Evolutionary conservation across 495 filamentous ascomycete species (phyloP).

Genomic region (Lasiosphaeria hispida): DNA sequence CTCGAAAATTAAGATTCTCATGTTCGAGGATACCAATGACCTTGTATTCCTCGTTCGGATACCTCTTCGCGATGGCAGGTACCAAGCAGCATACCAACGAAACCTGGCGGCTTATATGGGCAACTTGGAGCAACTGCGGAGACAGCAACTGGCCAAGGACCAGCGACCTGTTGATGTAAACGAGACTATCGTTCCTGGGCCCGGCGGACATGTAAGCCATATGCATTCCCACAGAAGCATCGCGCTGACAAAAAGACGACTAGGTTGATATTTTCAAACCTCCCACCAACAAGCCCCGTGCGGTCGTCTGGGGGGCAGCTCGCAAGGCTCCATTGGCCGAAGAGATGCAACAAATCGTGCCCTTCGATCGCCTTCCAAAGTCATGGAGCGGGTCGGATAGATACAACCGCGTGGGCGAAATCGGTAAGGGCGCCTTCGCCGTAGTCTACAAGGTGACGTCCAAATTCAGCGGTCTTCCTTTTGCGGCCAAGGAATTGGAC

Average conservation of each 20-base stretch:
- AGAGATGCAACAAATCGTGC: neutral
- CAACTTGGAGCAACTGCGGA: neutral
- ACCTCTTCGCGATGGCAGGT: slow-evolving; percentile 61
- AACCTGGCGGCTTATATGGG: slow-evolving; percentile 58
- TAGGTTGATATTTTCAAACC: slow-evolving; percentile 35
- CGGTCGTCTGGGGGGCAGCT: slow-evolving; percentile 2
- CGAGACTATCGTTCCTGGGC: slow-evolving; percentile 45
- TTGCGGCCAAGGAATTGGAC: slow-evolving; percentile 88
- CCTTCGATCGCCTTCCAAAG: slow-evolving; percentile 30
- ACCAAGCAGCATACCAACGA: slow-evolving; percentile 54
- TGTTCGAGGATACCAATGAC: slow-evolving; percentile 44
- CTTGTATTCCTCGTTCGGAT: slow-evolving; percentile 84
- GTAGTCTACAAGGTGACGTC: slow-evolving; percentile 82
- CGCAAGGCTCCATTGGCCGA: slow-evolving; percentile 5
- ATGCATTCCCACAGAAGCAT: neutral
- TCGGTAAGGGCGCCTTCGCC: slow-evolving; percentile 93
- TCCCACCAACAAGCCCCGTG: slow-evolving; percentile 2
- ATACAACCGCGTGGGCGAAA: slow-evolving; percentile 76
- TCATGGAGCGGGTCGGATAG: slow-evolving; percentile 78
- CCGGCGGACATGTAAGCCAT: slow-evolving; percentile 42
- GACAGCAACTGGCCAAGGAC: neutral
- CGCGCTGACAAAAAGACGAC: slow-evolving; percentile 1
- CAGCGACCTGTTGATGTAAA: slow-evolving; percentile 28
- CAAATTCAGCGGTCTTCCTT: slow-evolving; percentile 73
- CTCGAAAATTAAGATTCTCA: slow-evolving; percentile 68